phyloP scores from a whole-genome alignment of 305 asterid genomes.

The Fraxinus sp. region DNA sequence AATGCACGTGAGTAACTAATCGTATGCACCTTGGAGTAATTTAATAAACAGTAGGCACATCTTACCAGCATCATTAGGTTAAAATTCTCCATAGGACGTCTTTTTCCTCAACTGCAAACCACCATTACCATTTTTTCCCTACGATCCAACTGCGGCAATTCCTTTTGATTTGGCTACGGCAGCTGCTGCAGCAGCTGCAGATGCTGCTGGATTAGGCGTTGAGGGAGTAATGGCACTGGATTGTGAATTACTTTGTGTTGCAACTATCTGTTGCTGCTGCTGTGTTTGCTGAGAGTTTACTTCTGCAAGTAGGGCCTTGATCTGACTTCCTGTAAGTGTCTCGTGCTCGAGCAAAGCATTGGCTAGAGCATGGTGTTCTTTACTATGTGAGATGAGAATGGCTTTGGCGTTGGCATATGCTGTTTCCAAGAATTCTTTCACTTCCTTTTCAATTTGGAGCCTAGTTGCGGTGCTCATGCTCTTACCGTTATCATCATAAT shows the following conservation, averaged over 20 bases:
- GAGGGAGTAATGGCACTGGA: conserved; percentile 43
- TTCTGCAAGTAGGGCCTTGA: conserved; percentile 57
- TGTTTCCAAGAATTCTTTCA: conserved; percentile 53
- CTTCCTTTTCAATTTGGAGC: conserved; percentile 79
- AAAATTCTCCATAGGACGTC: neutral
- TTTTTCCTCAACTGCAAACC: neutral
- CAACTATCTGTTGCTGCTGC: conserved; percentile 37
- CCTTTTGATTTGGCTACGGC: conserved; percentile 78
- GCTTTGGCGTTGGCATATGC: conserved; percentile 78
- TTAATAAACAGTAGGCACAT: neutral
- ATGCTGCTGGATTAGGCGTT: conserved; percentile 38
- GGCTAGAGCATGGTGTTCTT: conserved; percentile 87
- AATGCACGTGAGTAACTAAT: neutral
- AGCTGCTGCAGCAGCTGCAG: conserved; percentile 51
- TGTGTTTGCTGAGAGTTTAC: conserved; percentile 36
- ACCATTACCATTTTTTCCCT: conserved; percentile 15
- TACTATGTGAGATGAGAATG: conserved; percentile 57
- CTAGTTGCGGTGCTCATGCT: conserved; percentile 98
- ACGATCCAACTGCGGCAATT: conserved; percentile 79
- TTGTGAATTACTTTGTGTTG: conserved; percentile 40
- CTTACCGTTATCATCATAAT: conserved; percentile 83
- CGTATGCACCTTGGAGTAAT: neutral
- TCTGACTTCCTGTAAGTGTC: conserved; percentile 76
- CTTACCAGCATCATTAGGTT: neutral
- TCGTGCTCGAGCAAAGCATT: conserved; percentile 80